Evolutionary conservation across 495 filamentous ascomycete genomes (phyloP).

Genomic region (Tricharina praecox): DNA sequence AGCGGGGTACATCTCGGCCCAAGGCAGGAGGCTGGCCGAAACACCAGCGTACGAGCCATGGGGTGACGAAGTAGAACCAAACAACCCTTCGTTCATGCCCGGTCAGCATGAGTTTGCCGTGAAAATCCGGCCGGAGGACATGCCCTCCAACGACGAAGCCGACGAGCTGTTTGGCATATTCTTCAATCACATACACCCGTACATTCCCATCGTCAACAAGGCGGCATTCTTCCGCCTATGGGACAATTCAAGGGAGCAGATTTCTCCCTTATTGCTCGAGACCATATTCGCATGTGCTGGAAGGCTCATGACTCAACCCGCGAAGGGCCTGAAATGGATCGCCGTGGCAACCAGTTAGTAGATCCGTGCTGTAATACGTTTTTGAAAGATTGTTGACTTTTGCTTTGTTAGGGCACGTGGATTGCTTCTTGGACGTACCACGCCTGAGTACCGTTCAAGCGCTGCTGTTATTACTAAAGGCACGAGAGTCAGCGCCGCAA

Average conservation of each 20-base stretch:
- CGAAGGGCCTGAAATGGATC: slow-evolving; percentile 83
- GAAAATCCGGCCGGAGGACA: slow-evolving; percentile 81
- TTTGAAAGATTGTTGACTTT: slow-evolving; percentile 21
- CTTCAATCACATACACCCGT: slow-evolving; percentile 84
- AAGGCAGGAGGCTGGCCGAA: slow-evolving; percentile 24
- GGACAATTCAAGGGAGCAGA: slow-evolving; percentile 65
- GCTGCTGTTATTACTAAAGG: slow-evolving; percentile 73
- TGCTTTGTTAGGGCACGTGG: slow-evolving; percentile 53
- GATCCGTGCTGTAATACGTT: slow-evolving; percentile 7
- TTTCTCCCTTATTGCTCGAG: slow-evolving; percentile 84
- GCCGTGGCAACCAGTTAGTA: slow-evolving; percentile 73
- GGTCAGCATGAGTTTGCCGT: slow-evolving; percentile 31
- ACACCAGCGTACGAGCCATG: slow-evolving; percentile 28
- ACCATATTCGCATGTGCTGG: slow-evolving; percentile 90
- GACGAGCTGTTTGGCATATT: slow-evolving; percentile 82
- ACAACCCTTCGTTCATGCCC: slow-evolving; percentile 19
- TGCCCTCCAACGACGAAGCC: slow-evolving; percentile 74
- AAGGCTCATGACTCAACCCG: slow-evolving; percentile 62
- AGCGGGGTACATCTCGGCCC: slow-evolving; percentile 27
- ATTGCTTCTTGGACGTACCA: slow-evolving; percentile 91
- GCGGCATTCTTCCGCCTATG: slow-evolving; percentile 78
- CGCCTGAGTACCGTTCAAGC: slow-evolving; percentile 89
- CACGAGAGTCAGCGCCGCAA: slow-evolving; percentile 75
- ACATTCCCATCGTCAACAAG: slow-evolving; percentile 84
- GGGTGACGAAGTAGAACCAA: slow-evolving; percentile 18